These are phyloP conservation scores for Calonectria naviculata DNA, from an alignment of 2,329 filamentous ascomycete species.

Conservation along the genomic window DNA sequence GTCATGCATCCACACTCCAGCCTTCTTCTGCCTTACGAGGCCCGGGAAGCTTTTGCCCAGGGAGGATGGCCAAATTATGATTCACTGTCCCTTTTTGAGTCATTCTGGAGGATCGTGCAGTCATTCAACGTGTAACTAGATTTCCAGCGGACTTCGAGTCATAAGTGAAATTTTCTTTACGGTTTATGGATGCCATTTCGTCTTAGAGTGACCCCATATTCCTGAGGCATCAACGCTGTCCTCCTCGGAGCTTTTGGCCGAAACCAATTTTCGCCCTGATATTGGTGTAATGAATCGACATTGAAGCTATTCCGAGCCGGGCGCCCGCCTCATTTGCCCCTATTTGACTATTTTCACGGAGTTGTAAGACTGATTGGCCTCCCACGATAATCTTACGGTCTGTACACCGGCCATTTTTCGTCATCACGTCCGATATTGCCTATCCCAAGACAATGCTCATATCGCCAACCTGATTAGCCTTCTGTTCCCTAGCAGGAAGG, in stretches of 20 bases:
- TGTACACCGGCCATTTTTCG: not conserved
- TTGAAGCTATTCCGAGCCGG: conserved; percentile 28
- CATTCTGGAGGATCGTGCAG: not conserved
- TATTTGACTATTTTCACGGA: not conserved
- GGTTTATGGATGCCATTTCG: not conserved
- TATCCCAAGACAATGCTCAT: not conserved
- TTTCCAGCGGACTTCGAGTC: conserved; percentile 24
- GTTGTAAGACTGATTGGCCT: not conserved
- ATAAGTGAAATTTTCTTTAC: conserved; percentile 1
- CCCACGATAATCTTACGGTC: not conserved
- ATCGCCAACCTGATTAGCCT: not conserved
- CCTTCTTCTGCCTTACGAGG: conserved; percentile 10
- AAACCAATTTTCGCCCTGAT: conserved; percentile 12
- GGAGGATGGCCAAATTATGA: not conserved
- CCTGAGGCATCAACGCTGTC: conserved; percentile 40
- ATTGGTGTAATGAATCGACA: conserved; percentile 25
- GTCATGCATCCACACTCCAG: not conserved
- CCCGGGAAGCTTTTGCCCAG: not conserved
- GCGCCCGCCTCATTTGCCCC: not conserved
- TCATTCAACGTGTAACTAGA: not conserved
- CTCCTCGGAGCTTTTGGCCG: conserved; percentile 16
- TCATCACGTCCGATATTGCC: not conserved
- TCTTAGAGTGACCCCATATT: not conserved
- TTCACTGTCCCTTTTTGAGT: not conserved
- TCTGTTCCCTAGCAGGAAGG: not conserved